Evolutionary conservation across 2,329 filamentous ascomycete genomes (phyloP), one percentile per base, ranked within the genome.

Genomic region (Penicillium sp.): DNA sequence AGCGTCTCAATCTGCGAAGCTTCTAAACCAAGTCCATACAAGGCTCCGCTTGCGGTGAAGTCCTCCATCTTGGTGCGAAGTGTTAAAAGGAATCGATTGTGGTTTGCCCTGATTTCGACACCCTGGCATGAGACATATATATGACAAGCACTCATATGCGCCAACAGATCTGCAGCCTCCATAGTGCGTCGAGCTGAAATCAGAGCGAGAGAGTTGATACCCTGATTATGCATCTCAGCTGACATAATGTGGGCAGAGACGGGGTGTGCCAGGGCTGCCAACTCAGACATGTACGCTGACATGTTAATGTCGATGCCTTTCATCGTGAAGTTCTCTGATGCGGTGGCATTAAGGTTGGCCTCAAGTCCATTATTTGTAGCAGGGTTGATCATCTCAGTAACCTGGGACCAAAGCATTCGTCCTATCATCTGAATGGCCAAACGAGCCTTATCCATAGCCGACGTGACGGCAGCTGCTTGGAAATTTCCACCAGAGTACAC

Each of bases 231-330:
- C 82, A 88, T 87, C 68, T 90, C 87, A 1, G 87, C 86, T 0
- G 81, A 81, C 69, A 86, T 84, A 1, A 89, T 84, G 63, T 89
- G 86, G 2, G 78, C 78, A 39, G 81, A 82, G 15, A 89, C 82
- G 0, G 87, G 86, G 57, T 85, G 83, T 1, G 86, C 82, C 0
- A 89, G 79, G 60, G 82, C 85, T 0, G 78, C 83, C 9, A 89
- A 74, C 70, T 89, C 86, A 1, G 85, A 82, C 70, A 83, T 82
- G 61, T 88, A 85, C 0, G 85, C 82, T 0, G 87, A 84, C 75
- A 88, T 84, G 66, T 83, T 84, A 65, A 89, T 82, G 64, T 89
- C 87, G 6, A 86, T 78, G 0, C 86, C 86, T 68, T 89, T 89
- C 73, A 83, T 81, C 0, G 82, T 82, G 64, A 84, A 88, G 0